Evolutionary conservation across 257 asterid species (phyloP).

Genomic region (Ligustrum vulgare): DNA sequence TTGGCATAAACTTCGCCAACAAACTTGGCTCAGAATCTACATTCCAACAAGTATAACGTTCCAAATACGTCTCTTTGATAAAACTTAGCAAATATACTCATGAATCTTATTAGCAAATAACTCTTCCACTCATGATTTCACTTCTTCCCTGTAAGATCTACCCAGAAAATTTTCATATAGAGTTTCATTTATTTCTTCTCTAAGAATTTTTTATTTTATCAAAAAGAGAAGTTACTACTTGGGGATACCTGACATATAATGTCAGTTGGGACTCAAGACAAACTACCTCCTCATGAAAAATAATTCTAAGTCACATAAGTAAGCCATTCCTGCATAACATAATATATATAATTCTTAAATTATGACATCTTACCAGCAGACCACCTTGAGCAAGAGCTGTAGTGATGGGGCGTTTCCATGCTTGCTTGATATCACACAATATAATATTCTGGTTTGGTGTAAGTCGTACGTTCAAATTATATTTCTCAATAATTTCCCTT

Average conservation of each 20-base stretch:
- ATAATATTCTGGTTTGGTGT: conserved; percentile 56
- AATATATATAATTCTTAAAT: conserved; percentile 11
- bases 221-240: not conserved
- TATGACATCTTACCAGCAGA: conserved; percentile 38
- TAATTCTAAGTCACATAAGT: not conserved
- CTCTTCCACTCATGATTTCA: not conserved
- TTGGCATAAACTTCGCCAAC: not conserved
- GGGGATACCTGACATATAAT: not conserved
- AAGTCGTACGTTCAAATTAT: conserved; percentile 64
- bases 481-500: conserved; percentile 84
- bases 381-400: conserved; percentile 57
- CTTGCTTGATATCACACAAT: conserved; percentile 47
- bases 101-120: not conserved
- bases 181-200: not conserved
- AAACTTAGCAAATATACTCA: not conserved
- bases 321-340: not conserved
- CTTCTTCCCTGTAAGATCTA: not conserved
- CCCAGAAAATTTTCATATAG: not conserved
- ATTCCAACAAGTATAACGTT: not conserved
- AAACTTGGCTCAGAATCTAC: not conserved
- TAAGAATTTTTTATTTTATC: not conserved
- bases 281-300: not conserved
- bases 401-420: conserved; percentile 72
- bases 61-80: not conserved
- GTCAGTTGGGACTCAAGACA: not conserved